phyloP scores from a whole-genome alignment of 495 filamentous ascomycete species.

The Tuber brumale region DNA sequence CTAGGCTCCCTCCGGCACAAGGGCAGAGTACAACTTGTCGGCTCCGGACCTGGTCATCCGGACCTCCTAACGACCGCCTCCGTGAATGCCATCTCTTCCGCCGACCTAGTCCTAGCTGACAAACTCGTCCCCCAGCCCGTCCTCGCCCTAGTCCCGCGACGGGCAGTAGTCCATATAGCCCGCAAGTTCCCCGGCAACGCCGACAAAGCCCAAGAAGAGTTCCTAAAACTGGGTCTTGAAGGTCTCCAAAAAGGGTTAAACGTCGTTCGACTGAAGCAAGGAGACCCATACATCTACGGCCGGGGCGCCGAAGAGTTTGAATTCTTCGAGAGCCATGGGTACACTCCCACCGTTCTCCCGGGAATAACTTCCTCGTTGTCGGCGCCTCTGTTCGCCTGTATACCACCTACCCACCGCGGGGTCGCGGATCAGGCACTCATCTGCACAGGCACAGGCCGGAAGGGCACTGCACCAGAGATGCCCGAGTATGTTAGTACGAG shows the following conservation, averaged over 20 bases:
- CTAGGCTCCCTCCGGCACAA: slow-evolving; percentile 19
- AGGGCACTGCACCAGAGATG: slow-evolving; percentile 73
- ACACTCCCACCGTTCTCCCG: slow-evolving; percentile 66
- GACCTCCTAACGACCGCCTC: slow-evolving; percentile 86
- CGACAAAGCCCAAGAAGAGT: slow-evolving; percentile 84
- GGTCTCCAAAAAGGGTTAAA: slow-evolving; percentile 65
- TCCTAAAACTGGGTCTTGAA: slow-evolving; percentile 69
- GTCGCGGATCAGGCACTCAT: slow-evolving; percentile 89
- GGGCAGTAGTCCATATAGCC: slow-evolving; percentile 83
- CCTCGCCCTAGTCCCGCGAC: slow-evolving; percentile 78
- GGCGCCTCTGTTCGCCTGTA: slow-evolving; percentile 79
- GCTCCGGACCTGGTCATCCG: slow-evolving; percentile 88
- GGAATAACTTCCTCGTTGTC: slow-evolving; percentile 83
- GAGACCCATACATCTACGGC: slow-evolving; percentile 93
- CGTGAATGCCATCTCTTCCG: slow-evolving; percentile 71
- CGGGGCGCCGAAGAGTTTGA: slow-evolving; percentile 85
- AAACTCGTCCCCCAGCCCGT: slow-evolving; percentile 89
- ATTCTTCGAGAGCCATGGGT: slow-evolving; percentile 72
- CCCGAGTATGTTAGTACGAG: slow-evolving; percentile 68
- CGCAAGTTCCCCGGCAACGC: slow-evolving; percentile 97
- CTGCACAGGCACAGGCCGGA: slow-evolving; percentile 90
- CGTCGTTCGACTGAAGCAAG: slow-evolving; percentile 88
- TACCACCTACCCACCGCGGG: slow-evolving; percentile 80
- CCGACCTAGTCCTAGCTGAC: slow-evolving; percentile 86
- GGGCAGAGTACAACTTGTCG: slow-evolving; percentile 79